Evolutionary conservation across 495 filamentous ascomycete species (phyloP).

Genomic region (Tuber indicum): DNA sequence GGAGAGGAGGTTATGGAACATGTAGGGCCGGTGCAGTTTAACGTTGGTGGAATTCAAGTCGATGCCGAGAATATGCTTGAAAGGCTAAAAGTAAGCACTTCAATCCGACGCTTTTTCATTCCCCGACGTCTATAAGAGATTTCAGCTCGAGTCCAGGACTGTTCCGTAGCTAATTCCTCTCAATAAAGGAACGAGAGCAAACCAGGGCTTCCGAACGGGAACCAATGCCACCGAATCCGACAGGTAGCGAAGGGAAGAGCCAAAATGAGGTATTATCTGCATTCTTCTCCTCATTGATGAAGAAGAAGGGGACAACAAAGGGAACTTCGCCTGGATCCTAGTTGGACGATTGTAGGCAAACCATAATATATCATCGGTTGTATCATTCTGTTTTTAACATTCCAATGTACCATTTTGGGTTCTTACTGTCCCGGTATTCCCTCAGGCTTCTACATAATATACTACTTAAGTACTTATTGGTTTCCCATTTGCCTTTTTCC

Average conservation of each 20-base stretch:
- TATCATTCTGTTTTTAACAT: neutral
- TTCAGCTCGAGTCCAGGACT: conserved; percentile 12
- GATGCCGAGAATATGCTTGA: conserved; percentile 94
- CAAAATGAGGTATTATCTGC: conserved; percentile 62
- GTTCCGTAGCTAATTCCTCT: conserved; percentile 17
- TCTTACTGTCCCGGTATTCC: neutral
- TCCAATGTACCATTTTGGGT: conserved; percentile 1
- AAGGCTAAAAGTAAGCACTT: conserved; percentile 63
- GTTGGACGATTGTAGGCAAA: neutral
- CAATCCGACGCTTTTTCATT: neutral
- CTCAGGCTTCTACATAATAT: neutral
- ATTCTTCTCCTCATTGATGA: conserved; percentile 63
- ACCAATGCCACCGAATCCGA: conserved; percentile 27
- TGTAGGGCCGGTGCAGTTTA: conserved; percentile 93
- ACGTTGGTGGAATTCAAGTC: conserved; percentile 94
- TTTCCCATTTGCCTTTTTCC: neutral
- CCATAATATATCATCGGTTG: neutral
- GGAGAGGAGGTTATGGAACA: conserved; percentile 65
- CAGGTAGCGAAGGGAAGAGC: conserved; percentile 52
- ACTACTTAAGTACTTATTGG: neutral
- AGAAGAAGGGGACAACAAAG: conserved; percentile 45
- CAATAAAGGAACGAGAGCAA: conserved; percentile 50
- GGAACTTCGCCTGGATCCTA: conserved; percentile 12
- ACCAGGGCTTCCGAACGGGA: conserved; percentile 48
- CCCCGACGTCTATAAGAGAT: neutral